Conservation (phyloP, 306 rosid species). For the Trifolium pratense region DNA sequence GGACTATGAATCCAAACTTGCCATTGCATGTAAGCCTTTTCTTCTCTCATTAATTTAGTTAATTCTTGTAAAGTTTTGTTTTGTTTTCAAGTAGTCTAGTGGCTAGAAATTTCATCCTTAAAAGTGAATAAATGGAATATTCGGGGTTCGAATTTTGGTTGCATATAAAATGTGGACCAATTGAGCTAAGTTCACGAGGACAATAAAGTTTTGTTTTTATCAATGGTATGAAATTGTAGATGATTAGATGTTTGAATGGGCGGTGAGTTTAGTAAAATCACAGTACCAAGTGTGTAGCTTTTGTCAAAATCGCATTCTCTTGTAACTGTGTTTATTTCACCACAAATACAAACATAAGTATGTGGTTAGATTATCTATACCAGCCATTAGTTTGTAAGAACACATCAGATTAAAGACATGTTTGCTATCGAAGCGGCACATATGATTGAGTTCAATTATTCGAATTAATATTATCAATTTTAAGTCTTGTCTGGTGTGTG, state of each 20-base stretch:
- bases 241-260: not conserved
- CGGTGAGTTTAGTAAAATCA: not conserved
- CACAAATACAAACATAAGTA: not conserved
- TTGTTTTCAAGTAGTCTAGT: too few relatives aligned
- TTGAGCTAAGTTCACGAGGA: too few relatives aligned
- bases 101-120: too few relatives aligned
- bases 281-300: not conserved
- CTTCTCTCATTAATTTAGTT: not conserved
- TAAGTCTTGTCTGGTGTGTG: not conserved
- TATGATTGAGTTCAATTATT: not conserved
- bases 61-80: too few relatives aligned
- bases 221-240: not conserved
- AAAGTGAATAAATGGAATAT: too few relatives aligned
- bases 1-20: slow-evolving; percentile 3
- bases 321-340: not conserved
- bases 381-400: too few relatives aligned
- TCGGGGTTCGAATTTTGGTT: too few relatives aligned
- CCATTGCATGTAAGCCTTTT: too few relatives aligned
- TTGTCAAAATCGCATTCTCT: not conserved
- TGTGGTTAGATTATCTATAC: not conserved
- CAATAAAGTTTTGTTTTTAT: not conserved
- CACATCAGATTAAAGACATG: not conserved
- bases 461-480: not conserved
- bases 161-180: too few relatives aligned
- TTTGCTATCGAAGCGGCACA: not conserved